Conservation (phyloP, 2,329 filamentous ascomycete genomes). For the Pseudogymnoascus sp. region DNA sequence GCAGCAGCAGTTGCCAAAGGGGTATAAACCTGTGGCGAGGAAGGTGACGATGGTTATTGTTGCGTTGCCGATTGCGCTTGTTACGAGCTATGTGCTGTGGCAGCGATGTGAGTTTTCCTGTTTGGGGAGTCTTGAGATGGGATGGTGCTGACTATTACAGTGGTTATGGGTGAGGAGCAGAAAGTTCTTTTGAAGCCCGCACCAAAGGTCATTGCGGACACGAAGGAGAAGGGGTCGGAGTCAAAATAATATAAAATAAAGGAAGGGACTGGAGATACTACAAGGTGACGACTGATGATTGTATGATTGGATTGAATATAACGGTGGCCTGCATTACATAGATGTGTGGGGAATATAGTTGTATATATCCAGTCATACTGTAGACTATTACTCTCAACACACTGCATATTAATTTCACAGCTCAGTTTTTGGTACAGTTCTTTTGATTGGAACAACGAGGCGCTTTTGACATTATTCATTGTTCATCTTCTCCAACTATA, state of each 20-base stretch:
- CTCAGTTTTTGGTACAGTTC: neutral
- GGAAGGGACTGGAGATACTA: neutral
- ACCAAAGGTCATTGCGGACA: neutral
- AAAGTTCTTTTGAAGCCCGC: conserved; percentile 15
- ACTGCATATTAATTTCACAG: neutral
- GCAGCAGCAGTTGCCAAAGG: conserved; percentile 20
- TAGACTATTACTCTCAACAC: conserved; percentile 7
- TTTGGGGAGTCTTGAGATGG: neutral
- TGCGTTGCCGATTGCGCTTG: conserved; percentile 26
- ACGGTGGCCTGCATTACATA: neutral
- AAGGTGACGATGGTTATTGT: conserved; percentile 27
- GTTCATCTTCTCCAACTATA: conserved; percentile 2
- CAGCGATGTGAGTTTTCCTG: conserved; percentile 23
- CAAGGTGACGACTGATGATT: neutral
- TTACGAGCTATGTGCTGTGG: conserved; percentile 29
- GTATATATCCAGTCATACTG: conserved; percentile 5
- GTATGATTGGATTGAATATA: conserved; percentile 5
- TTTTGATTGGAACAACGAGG: neutral
- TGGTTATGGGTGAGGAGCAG: conserved; percentile 19
- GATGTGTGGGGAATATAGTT: conserved; percentile 3
- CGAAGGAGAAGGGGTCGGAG: neutral
- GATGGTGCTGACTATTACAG: conserved; percentile 7
- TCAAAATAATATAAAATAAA: neutral
- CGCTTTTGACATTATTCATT: conserved; percentile 8
- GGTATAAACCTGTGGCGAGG: conserved; percentile 25